These are phyloP conservation scores for Salvia hispanica DNA, from an alignment of 257 asterid species.

Conservation along the genomic window DNA sequence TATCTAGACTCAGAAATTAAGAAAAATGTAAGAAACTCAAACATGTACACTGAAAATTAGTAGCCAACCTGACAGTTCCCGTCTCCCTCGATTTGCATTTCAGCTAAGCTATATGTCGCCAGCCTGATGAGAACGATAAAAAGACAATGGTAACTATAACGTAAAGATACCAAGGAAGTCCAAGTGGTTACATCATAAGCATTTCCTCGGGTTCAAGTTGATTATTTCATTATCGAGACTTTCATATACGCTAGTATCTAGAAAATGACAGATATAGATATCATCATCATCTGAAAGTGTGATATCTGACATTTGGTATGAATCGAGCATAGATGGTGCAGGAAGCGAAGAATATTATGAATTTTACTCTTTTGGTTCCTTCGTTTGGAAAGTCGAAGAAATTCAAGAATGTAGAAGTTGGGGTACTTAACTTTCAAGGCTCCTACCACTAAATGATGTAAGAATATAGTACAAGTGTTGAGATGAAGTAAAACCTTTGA, in stretches of 20 bases:
- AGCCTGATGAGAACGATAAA: constrained; percentile 50
- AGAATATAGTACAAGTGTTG: neutral
- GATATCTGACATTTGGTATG: no score
- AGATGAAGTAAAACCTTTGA: constrained; percentile 57
- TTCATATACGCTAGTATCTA: no score
- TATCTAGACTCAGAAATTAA: neutral
- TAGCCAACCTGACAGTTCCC: constrained; percentile 93
- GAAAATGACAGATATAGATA: no score
- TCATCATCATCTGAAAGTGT: no score
- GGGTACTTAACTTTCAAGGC: no score
- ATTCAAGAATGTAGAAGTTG: no score
- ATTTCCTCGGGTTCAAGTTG: neutral
- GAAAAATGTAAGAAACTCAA: neutral
- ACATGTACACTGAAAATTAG: constrained; percentile 18
- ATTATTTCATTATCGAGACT: no score
- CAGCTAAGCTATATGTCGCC: constrained; percentile 76
- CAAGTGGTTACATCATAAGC: constrained; percentile 6
- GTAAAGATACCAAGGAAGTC: constrained; percentile 18
- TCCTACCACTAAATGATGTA: neutral
- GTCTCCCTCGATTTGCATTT: constrained; percentile 91
- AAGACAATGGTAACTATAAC: constrained; percentile 19
- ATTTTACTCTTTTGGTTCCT: no score
- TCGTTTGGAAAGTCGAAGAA: no score
- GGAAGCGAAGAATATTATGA: no score
- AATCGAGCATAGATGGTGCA: no score